Conservation (phyloP, 805 yeast species). For the Kazachstania psychrophila region DNA sequence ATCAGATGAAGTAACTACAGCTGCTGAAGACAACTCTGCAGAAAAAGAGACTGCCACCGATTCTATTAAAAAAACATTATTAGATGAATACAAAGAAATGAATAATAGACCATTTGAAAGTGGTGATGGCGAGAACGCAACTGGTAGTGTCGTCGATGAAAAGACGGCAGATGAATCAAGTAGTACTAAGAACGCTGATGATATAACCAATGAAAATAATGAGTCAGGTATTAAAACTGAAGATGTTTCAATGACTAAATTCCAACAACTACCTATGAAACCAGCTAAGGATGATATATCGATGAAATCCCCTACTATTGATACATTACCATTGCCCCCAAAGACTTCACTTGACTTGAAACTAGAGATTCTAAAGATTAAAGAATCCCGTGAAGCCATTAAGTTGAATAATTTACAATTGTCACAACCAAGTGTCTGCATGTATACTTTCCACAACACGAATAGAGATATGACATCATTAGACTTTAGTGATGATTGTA, state of each 20-base stretch:
- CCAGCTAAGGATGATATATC: slow-evolving; percentile 26
- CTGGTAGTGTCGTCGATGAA: slow-evolving; percentile 8
- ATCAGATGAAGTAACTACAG: not conserved
- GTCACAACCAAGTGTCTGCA: slow-evolving; percentile 86
- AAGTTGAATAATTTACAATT: slow-evolving; percentile 62
- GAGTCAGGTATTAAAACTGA: slow-evolving; percentile 1
- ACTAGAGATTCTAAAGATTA: slow-evolving; percentile 66
- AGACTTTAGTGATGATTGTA: slow-evolving; percentile 79
- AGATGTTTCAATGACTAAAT: slow-evolving; percentile 8
- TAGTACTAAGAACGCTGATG: slow-evolving; percentile 1
- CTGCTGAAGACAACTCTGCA: not conserved
- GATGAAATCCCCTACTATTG: slow-evolving; percentile 62
- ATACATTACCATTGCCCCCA: slow-evolving; percentile 74
- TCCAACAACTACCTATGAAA: slow-evolving; percentile 22
- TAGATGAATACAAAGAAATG: slow-evolving; percentile 57
- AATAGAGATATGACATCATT: slow-evolving; percentile 79
- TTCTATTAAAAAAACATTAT: slow-evolving; percentile 35
- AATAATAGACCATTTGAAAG: slow-evolving; percentile 35
- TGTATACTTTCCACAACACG: slow-evolving; percentile 97
- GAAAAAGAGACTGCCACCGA: not conserved
- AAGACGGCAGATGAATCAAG: slow-evolving; percentile 14
- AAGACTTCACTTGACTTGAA: slow-evolving; percentile 73
- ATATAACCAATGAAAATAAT: slow-evolving; percentile 10
- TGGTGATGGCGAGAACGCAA: slow-evolving; percentile 5
- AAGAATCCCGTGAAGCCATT: slow-evolving; percentile 72